These are phyloP conservation scores for Hanseniaspora valbyensis DNA, from an alignment of 805 yeast species.

Conservation along the genomic window DNA sequence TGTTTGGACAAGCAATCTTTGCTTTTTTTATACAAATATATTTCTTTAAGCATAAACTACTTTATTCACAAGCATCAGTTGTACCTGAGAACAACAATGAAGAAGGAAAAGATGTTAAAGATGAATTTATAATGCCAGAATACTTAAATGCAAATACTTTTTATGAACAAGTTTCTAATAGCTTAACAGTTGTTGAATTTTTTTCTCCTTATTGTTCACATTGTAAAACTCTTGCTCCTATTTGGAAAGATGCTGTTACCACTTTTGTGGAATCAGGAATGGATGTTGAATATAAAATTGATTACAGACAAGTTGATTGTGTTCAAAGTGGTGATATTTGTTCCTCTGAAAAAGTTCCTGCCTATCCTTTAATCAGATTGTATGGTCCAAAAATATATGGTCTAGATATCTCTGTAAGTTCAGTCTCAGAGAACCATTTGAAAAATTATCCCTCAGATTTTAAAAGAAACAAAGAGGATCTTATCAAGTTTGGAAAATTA, in stretches of 20 bases:
- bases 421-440: conserved; percentile 1
- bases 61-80: not conserved
- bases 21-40: no score
- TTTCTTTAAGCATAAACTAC: no score
- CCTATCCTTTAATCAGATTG: conserved; percentile 62
- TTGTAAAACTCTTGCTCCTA: conserved; percentile 69
- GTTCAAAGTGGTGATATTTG: conserved; percentile 80
- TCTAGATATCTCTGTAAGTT: conserved; percentile 27
- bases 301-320: conserved; percentile 74
- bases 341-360: conserved; percentile 45
- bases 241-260: conserved; percentile 60
- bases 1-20: no score
- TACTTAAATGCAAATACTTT: conserved; percentile 41
- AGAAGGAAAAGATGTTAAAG: not conserved
- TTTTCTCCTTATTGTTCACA: conserved; percentile 84
- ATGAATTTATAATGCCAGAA: conserved; percentile 13
- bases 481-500: conserved; percentile 44
- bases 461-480: conserved; percentile 38
- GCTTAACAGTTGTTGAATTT: conserved; percentile 71
- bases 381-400: conserved; percentile 45
- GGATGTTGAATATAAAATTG: conserved; percentile 31
- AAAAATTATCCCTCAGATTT: conserved; percentile 36
- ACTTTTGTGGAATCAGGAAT: conserved; percentile 30
- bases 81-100: not conserved
- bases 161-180: conserved; percentile 37